phyloP scores from a whole-genome alignment of 1,284 basidiomycete genomes.

The Amylostereum chailletii region DNA sequence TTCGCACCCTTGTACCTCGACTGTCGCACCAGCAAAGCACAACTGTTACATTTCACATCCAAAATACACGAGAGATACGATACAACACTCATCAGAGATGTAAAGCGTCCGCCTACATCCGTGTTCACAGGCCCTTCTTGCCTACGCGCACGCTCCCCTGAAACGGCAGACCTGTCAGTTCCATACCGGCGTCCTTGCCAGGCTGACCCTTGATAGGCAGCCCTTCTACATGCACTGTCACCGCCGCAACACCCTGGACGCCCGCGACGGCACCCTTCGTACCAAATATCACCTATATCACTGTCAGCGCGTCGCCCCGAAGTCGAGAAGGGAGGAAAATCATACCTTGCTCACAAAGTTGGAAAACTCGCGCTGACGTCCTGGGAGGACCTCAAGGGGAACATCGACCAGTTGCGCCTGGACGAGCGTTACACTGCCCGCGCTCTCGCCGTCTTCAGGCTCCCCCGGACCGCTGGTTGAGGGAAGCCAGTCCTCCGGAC shows the following conservation, averaged over 20 bases:
- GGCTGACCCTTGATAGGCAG: conserved; percentile 36
- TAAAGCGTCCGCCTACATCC: too few species aligned
- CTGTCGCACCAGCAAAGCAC: too few species aligned
- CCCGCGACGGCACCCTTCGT: conserved; percentile 60
- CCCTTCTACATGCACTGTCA: conserved; percentile 50
- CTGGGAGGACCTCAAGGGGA: conserved; percentile 65
- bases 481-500: conserved; percentile 58
- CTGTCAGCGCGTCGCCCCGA: not conserved
- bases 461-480: conserved; percentile 38
- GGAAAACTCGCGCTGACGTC: conserved; percentile 63
- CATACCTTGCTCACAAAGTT: conserved; percentile 65
- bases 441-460: conserved; percentile 25
- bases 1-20: too few species aligned
- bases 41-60: too few species aligned
- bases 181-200: conserved; percentile 35
- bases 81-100: too few species aligned
- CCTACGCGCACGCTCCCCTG: conserved; percentile 56
- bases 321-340: conserved; percentile 2
- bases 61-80: too few species aligned
- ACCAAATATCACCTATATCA: conserved; percentile 54
- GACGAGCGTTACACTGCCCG: conserved; percentile 47
- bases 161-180: conserved; percentile 56
- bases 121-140: conserved; percentile 27
- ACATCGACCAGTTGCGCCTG: conserved; percentile 60
- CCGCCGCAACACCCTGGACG: conserved; percentile 55